These are phyloP conservation scores for Aspergillus egyptiacus DNA, from an alignment of 495 filamentous ascomycete species.

Conservation along the genomic window DNA sequence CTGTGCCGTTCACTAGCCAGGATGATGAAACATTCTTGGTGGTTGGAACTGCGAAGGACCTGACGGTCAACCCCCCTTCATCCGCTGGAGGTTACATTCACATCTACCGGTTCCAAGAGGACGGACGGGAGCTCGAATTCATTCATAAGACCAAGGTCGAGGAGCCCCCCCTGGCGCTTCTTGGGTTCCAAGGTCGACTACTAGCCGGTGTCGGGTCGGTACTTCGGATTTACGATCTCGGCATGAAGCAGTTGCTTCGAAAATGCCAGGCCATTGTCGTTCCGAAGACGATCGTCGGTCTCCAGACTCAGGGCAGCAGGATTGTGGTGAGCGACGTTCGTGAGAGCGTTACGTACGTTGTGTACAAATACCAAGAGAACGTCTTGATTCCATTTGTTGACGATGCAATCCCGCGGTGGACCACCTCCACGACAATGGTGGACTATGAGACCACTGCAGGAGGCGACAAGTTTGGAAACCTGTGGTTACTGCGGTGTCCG, in stretches of 20 bases:
- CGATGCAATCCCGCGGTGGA: constrained; percentile 83
- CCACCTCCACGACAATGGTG: constrained; percentile 81
- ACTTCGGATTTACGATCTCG: constrained; percentile 83
- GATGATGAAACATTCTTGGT: constrained; percentile 86
- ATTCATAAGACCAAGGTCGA: constrained; percentile 94
- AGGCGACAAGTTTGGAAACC: constrained; percentile 95
- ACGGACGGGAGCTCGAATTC: constrained; percentile 82
- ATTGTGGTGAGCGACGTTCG: constrained; percentile 89
- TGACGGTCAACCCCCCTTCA: constrained; percentile 67
- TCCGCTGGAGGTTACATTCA: constrained; percentile 79
- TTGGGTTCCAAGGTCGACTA: constrained; percentile 86
- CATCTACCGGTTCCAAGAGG: constrained; percentile 84
- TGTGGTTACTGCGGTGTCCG: constrained; percentile 88
- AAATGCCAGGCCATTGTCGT: constrained; percentile 80
- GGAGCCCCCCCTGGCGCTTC: constrained; percentile 79
- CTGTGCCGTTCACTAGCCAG: constrained; percentile 78
- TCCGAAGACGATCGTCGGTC: constrained; percentile 73
- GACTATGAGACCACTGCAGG: constrained; percentile 96
- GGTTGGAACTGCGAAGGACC: constrained; percentile 89
- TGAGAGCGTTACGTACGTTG: constrained; percentile 83
- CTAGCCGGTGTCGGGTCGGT: constrained; percentile 76
- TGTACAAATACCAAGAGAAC: constrained; percentile 90
- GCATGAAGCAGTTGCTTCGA: constrained; percentile 81
- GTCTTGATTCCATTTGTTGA: constrained; percentile 87
- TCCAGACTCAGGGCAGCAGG: constrained; percentile 87